A percentile compares a stretch with the other conserved stretches of the same genome.
phyloP scores from a whole-genome alignment of 2,329 filamentous ascomycete genomes.

The Scortechinia acanthostroma region DNA sequence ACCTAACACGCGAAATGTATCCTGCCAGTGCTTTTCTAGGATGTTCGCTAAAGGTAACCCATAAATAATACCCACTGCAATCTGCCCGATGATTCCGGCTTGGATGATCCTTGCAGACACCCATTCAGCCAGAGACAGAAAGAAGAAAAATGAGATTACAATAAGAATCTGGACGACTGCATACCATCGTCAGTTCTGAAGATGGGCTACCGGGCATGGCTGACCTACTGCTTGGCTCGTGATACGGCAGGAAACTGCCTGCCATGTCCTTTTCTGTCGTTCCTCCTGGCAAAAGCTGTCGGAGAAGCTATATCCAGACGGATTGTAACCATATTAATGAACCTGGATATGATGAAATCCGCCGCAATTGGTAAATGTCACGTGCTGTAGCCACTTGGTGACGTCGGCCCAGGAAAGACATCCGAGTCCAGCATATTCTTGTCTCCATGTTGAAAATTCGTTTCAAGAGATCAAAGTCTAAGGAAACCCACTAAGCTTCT shows the following conservation, averaged over 20 bases:
- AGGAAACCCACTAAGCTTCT: no score
- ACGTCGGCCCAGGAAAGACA: no score
- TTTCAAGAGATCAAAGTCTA: no score
- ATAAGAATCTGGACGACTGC: conserved; percentile 28
- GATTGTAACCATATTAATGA: no score
- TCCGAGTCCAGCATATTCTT: no score
- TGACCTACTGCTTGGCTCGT: conserved; percentile 25
- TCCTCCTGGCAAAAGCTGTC: no score
- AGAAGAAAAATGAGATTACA: conserved; percentile 33
- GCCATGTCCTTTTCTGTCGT: no score
- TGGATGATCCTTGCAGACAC: conserved; percentile 27
- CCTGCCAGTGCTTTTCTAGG: conserved; percentile 28
- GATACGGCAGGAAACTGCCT: conserved; percentile 23
- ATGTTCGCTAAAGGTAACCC: conserved; percentile 34
- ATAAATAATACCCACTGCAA: conserved; percentile 35
- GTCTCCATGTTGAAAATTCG: no score
- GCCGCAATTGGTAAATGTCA: no score
- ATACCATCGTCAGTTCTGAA: neutral
- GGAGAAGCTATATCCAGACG: no score
- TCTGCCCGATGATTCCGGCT: conserved; percentile 35
- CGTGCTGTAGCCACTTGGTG: no score
- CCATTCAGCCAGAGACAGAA: conserved; percentile 30
- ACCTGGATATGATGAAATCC: no score
- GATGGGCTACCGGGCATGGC: neutral
- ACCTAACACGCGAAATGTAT: conserved; percentile 34